Conservation (phyloP, 2,329 filamentous ascomycete species). For the Davidsoniella eucalypti region DNA sequence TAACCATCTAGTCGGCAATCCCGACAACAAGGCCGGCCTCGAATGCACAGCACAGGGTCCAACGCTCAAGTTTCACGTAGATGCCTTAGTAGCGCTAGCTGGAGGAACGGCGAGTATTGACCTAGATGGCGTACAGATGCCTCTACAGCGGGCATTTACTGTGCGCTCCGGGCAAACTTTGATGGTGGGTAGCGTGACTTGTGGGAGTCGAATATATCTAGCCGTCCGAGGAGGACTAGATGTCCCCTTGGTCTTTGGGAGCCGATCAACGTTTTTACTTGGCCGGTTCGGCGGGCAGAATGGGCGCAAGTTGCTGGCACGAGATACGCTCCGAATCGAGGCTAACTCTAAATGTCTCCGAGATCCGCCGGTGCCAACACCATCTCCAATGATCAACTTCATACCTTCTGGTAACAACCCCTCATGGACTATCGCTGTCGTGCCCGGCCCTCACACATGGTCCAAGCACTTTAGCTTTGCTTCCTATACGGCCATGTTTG, state of each 20-base stretch:
- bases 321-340: constrained; percentile 19
- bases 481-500: constrained; percentile 18
- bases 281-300: constrained; percentile 21
- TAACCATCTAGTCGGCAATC: constrained; percentile 22
- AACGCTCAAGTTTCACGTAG: constrained; percentile 20
- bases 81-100: constrained; percentile 19
- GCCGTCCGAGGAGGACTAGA: constrained; percentile 21
- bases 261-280: constrained; percentile 20
- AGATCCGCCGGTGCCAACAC: too few relatives aligned
- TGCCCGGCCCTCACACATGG: constrained; percentile 24
- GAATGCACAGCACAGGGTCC: constrained; percentile 23
- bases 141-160: constrained; percentile 16
- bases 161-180: constrained; percentile 18
- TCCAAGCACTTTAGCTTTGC: constrained; percentile 23
- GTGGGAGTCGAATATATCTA: constrained; percentile 22
- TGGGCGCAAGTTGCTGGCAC: constrained; percentile 19
- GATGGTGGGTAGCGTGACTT: constrained; percentile 16
- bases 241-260: constrained; percentile 21
- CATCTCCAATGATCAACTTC: too few relatives aligned
- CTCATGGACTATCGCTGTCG: constrained; percentile 20
- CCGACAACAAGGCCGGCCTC: constrained; percentile 18
- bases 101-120: constrained; percentile 18
- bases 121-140: constrained; percentile 15
- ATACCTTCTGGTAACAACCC: too few relatives aligned
- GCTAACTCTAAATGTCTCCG: neutral